These are phyloP conservation scores for Nigrospora osmanthi DNA, from an alignment of 2,329 filamentous ascomycete genomes.

Conservation along the genomic window DNA sequence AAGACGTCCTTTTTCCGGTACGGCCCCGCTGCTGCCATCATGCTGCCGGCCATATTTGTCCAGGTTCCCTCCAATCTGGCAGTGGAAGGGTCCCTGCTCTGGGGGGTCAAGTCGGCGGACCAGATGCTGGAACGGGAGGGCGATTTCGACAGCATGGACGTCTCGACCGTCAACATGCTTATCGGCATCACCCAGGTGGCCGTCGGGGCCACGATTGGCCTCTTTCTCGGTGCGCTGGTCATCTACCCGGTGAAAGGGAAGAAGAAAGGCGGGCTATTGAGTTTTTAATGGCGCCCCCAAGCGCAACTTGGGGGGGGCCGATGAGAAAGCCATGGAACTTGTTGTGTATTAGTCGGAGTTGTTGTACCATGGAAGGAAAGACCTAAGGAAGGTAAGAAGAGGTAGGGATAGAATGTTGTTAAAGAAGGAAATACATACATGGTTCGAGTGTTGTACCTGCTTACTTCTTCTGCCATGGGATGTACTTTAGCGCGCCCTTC, in stretches of 20 bases:
- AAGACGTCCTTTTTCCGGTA: conserved; percentile 33
- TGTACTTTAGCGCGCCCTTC: too few relatives aligned
- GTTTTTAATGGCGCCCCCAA: conserved; percentile 22
- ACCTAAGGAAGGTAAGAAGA: too few relatives aligned
- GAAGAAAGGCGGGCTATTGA: conserved; percentile 40
- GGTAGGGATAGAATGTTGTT: too few relatives aligned
- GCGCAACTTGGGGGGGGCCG: too few relatives aligned
- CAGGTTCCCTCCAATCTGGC: conserved; percentile 58
- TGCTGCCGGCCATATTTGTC: conserved; percentile 80
- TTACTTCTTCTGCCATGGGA: too few relatives aligned
- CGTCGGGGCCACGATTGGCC: conserved; percentile 53
- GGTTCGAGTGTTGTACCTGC: too few relatives aligned
- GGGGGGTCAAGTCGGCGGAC: conserved; percentile 49
- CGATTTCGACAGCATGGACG: not conserved
- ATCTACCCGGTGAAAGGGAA: conserved; percentile 52
- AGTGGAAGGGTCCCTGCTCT: conserved; percentile 49
- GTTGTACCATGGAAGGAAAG: too few relatives aligned
- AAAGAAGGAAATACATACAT: too few relatives aligned
- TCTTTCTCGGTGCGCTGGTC: conserved; percentile 48
- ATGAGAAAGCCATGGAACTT: too few relatives aligned
- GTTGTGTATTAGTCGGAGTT: too few relatives aligned
- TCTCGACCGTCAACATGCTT: conserved; percentile 38
- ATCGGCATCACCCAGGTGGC: conserved; percentile 53
- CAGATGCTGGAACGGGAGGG: conserved; percentile 37
- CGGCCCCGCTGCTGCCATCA: conserved; percentile 73